Conservation (phyloP, 1,284 basidiomycete species). For the Puccinia hordei region DNA sequence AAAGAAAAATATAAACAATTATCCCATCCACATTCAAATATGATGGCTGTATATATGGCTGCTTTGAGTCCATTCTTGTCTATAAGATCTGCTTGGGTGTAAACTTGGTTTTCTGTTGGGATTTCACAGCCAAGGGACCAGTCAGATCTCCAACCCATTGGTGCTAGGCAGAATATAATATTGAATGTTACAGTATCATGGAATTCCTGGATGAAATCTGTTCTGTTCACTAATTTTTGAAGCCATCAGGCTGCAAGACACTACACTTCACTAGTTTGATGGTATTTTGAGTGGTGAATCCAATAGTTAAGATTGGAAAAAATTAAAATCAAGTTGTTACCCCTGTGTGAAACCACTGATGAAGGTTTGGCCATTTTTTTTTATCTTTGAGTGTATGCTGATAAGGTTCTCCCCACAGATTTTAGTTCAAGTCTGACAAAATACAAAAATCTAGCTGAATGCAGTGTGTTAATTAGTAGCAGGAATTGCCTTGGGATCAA, state of each 20-base stretch:
- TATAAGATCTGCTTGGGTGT: background rate
- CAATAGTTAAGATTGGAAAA: background rate
- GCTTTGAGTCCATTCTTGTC: background rate
- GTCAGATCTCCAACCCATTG: constrained; percentile 33
- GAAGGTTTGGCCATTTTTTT: background rate
- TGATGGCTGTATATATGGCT: constrained; percentile 21
- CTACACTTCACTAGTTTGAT: background rate
- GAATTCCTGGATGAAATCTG: background rate
- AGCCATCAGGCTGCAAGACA: background rate
- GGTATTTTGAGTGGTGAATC: background rate
- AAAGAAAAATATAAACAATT: too few species aligned
- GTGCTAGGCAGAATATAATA: background rate
- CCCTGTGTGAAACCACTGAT: background rate
- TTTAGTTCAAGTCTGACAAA: background rate
- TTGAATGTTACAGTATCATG: background rate
- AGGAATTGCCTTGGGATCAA: background rate
- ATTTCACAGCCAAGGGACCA: background rate
- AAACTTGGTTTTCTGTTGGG: background rate
- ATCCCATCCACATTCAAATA: constrained; percentile 43
- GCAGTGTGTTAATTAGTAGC: background rate
- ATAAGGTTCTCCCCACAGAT: background rate
- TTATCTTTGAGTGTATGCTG: background rate
- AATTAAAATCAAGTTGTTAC: background rate
- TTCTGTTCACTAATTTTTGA: background rate
- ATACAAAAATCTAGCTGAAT: background rate